Percentiles rank a stretch among this genome's conserved stretches.
These are phyloP conservation scores for Candida andamanensis DNA, from an alignment of 805 yeast genomes.

Conservation along the genomic window DNA sequence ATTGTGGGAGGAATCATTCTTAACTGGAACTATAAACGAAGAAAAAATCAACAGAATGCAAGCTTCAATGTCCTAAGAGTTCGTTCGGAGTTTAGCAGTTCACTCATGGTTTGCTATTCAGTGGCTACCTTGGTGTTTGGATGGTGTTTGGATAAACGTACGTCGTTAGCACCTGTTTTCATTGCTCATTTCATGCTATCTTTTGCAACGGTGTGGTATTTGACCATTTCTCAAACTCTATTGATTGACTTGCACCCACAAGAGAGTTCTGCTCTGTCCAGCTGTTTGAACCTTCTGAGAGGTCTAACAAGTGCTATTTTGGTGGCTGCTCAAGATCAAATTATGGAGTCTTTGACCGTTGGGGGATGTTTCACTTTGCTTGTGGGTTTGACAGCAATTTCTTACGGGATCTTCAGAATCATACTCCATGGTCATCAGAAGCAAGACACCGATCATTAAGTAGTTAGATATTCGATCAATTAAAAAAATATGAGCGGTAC, in stretches of 20 bases:
- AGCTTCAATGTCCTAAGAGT: background rate
- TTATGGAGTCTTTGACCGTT: slow-evolving; percentile 49
- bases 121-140: background rate
- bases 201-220: slow-evolving; percentile 1
- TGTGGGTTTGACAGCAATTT: background rate
- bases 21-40: slow-evolving; percentile 42
- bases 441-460: too few species aligned
- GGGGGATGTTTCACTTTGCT: slow-evolving; percentile 67
- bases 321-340: slow-evolving; percentile 57
- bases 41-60: background rate
- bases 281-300: slow-evolving; percentile 63
- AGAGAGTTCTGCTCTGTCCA: slow-evolving; percentile 63
- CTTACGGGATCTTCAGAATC: background rate
- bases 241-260: slow-evolving; percentile 68
- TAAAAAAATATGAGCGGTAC: slow-evolving; percentile 57
- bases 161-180: background rate
- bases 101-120: too few species aligned
- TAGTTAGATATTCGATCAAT: too few species aligned
- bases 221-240: slow-evolving; percentile 55
- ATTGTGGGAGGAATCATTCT: slow-evolving; percentile 50
- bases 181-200: background rate
- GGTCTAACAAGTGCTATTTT: slow-evolving; percentile 65
- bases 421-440: too few species aligned
- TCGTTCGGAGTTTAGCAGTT: background rate
- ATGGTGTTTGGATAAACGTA: background rate